Evolutionary conservation across 1,284 basidiomycete genomes (phyloP), one percentile per base, ranked within the genome.

Genomic region (Sutorius eximius): DNA sequence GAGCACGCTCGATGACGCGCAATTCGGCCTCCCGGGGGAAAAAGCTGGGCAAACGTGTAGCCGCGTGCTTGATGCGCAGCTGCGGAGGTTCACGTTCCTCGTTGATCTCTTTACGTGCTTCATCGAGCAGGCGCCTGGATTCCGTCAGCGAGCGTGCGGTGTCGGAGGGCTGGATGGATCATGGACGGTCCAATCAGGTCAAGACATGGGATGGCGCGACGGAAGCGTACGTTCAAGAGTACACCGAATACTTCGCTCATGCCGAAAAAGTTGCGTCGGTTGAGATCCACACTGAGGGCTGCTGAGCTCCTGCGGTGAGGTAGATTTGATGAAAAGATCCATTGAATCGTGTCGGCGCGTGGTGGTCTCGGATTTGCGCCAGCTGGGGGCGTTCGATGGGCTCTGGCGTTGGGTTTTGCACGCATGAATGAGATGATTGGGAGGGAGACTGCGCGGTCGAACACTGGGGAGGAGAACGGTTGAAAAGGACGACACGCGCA

Each of bases 121-220:
- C 89, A 36, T 91, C 88, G 2, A 93, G 75, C 52, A 89, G 76
- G 53, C 79, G 80, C 58, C 79, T 85, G 5, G 88, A 89, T 66
- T 93, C 90, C 2, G 86, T 85, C 45, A 93, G 79, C 18, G 86
- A 89, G 41, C 86, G 82, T 5, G 91, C 80, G 2, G 90, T 89
- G 60, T 89, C 83, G 58, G 83, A 82, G 5, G 90, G 90, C 85
- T 93, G 65, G 47, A 55, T 55, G 55, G 49, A 47, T 54, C 53
- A 43, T 47, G 44, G 32, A 47, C 13, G 51, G 32, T 32, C 27
- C 38, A 61, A 55, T 62, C 57, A 51, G 57, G 51, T 37, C 20
- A 27, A 5, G 51, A 27, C 45, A 22, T 36, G 15, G 51, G 20
- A 51, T 46, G 51, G 51, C 16, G 44, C 50, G 24, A 27, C 50